Evolutionary conservation across 1,284 basidiomycete species (phyloP), one percentile per base, ranked within the genome.

Genomic region (Trichosporon coremiiforme): DNA sequence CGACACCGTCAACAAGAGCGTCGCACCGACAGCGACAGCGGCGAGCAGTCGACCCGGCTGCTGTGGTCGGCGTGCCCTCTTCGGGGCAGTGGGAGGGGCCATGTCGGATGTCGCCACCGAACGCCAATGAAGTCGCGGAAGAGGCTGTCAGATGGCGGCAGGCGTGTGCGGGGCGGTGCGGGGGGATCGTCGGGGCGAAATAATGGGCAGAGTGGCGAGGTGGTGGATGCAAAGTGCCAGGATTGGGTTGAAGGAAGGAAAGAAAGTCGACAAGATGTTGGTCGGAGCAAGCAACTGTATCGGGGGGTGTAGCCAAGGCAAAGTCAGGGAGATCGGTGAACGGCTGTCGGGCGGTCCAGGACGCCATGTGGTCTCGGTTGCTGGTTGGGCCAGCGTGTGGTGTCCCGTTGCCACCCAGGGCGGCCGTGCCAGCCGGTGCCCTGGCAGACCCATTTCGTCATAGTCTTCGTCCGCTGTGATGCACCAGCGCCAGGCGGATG

Each of bases 371-470:
- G 57, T 17, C 17, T 62, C 57, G 29, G 15, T 62, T 33, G 53
- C 31, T 33, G 31, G 31, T 62, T 35, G 31, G 31, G 31, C 31
- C 17, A 20, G 17, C 33, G 33, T 31, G 53, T 22, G 6, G 53
- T 12, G 20, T 22, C 17, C 29, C 29, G 25, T 31, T 15, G 55
- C 55, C 55, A 60, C 29, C 55, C 55, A 60, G 55, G 55, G 55
- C 10, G 25, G 55, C 57, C 13, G 36, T 38, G 36, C 57, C 29
- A 12, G 25, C 17, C 57, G 1, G 36, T 38, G 36, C 57, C 29
- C 29, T 62, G 57, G 15, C 29, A 33, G 29, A 33, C 15, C 57
- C 31, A 62, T 62, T 31, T 62, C 57, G 57, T 62, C 57, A 62
- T 62, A n/a, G 57, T 62, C 29, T 60, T 25, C 55, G 12, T 60